A percentile compares a stretch with the other conserved stretches of the same genome.
phyloP scores from a whole-genome alignment of 2,329 filamentous ascomycete species.

The Colletotrichum liriopes region DNA sequence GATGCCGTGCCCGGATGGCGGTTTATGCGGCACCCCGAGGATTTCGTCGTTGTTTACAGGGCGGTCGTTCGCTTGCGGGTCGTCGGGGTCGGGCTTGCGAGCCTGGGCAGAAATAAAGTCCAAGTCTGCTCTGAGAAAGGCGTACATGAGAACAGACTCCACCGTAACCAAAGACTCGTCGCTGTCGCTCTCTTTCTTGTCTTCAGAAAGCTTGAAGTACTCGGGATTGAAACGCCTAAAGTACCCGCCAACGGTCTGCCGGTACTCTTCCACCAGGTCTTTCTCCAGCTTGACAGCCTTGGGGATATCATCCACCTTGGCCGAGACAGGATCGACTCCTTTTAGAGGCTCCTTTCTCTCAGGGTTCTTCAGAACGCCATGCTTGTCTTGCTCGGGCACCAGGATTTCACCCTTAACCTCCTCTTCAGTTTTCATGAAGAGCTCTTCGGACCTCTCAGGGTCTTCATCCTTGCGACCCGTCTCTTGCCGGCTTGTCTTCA shows the following conservation, averaged over 20 bases:
- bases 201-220: conserved; percentile 71
- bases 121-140: conserved; percentile 93
- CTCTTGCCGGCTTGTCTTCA: conserved; percentile 64
- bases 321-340: conserved; percentile 62
- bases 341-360: conserved; percentile 56
- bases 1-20: conserved; percentile 74
- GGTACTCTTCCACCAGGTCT: conserved; percentile 83
- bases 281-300: conserved; percentile 80
- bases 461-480: conserved; percentile 49
- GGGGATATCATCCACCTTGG: conserved; percentile 67
- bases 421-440: conserved; percentile 66
- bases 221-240: conserved; percentile 91
- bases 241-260: conserved; percentile 90
- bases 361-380: conserved; percentile 54
- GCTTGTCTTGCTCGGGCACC: conserved; percentile 51
- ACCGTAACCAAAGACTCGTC: conserved; percentile 69
- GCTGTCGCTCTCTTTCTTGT: conserved; percentile 32
- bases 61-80: conserved; percentile 78
- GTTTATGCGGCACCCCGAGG: conserved; percentile 73
- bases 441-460: conserved; percentile 51
- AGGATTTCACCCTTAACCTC: conserved; percentile 59
- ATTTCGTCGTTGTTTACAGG: conserved; percentile 91
- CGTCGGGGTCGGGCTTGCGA: conserved; percentile 81
- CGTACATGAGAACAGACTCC: conserved; percentile 88
- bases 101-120: conserved; percentile 95